These are phyloP conservation scores for Mychonastes homosphaera DNA, from an alignment of 139 green algal genomes.

Conservation along the genomic window DNA sequence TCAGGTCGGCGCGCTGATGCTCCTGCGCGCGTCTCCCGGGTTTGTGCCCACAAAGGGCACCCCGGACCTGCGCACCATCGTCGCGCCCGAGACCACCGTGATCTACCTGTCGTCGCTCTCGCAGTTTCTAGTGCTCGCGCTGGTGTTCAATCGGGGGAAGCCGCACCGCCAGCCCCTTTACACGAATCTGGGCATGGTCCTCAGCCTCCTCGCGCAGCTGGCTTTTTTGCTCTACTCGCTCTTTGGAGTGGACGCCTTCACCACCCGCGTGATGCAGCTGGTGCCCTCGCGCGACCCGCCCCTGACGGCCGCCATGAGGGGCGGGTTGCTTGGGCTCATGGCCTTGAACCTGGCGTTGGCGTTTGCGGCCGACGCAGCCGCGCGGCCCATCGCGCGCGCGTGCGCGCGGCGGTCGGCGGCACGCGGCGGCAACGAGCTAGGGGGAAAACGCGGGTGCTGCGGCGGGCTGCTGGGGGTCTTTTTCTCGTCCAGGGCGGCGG, in stretches of 20 bases:
- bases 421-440: too few relatives aligned
- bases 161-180: constrained; percentile 33
- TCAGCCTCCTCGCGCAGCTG: constrained; percentile 24
- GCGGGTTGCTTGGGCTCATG: constrained; percentile 23
- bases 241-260: constrained; percentile 32
- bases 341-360: constrained; percentile 17
- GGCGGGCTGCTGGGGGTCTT: too few relatives aligned
- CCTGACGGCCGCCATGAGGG: constrained; percentile 11
- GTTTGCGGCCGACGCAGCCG: constrained; percentile 9
- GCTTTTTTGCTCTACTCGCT: constrained; percentile 29
- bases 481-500: too few relatives aligned
- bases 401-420: too few relatives aligned
- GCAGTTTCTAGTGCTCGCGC: constrained; percentile 35
- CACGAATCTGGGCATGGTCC: constrained; percentile 28
- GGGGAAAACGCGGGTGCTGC: too few relatives aligned
- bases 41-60: constrained; percentile 21
- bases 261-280: constrained; percentile 28
- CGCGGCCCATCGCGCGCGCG: too few relatives aligned
- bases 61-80: constrained; percentile 21
- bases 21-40: constrained; percentile 21
- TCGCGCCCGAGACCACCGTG: constrained; percentile 31
- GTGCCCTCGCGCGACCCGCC: constrained; percentile 16
- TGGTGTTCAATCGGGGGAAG: constrained; percentile 43
- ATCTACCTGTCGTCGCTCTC: constrained; percentile 30
- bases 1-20: constrained; percentile 28